Conservation (phyloP, 495 filamentous ascomycete genomes). For the Hamigera avellanea region DNA sequence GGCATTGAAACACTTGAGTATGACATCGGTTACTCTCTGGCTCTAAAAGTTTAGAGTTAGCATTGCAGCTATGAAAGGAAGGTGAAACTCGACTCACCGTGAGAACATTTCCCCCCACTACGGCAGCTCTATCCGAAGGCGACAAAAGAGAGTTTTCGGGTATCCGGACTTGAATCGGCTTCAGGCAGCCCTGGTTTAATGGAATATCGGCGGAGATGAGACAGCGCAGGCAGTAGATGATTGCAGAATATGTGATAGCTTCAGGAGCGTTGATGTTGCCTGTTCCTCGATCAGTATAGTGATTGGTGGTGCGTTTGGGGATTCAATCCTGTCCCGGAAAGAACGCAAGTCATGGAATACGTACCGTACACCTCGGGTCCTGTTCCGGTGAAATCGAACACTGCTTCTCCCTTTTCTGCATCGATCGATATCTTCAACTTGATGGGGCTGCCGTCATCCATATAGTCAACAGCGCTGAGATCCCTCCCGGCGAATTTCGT, state of each 20-base stretch:
- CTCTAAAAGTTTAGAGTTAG: conserved; percentile 4
- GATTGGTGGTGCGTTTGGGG: too few species aligned
- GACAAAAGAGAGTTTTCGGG: conserved; percentile 68
- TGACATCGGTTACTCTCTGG: conserved; percentile 83
- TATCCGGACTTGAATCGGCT: conserved; percentile 71
- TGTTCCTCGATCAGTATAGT: conserved; percentile 1
- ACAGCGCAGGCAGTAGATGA: conserved; percentile 86
- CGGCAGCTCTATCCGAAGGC: conserved; percentile 52
- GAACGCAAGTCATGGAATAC: too few species aligned
- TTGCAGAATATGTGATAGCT: conserved; percentile 82
- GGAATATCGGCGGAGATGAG: conserved; percentile 87
- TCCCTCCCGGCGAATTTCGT: conserved; percentile 50
- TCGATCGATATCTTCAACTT: conserved; percentile 64
- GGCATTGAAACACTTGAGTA: conserved; percentile 72
- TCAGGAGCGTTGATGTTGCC: conserved; percentile 88
- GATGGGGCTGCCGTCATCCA: conserved; percentile 66
- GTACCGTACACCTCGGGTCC: conserved; percentile 68
- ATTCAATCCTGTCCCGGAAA: too few species aligned
- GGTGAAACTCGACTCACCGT: conserved; percentile 27
- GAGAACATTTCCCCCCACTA: conserved; percentile 83
- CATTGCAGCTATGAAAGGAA: not conserved
- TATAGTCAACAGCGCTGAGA: conserved; percentile 67
- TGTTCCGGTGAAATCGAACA: conserved; percentile 68
- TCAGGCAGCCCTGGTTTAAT: conserved; percentile 87
- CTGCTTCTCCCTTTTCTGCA: conserved; percentile 61